Base-by-base conservation (phyloP, 768 basidiomycete genomes). In the Tulasnella sp. region DNA sequence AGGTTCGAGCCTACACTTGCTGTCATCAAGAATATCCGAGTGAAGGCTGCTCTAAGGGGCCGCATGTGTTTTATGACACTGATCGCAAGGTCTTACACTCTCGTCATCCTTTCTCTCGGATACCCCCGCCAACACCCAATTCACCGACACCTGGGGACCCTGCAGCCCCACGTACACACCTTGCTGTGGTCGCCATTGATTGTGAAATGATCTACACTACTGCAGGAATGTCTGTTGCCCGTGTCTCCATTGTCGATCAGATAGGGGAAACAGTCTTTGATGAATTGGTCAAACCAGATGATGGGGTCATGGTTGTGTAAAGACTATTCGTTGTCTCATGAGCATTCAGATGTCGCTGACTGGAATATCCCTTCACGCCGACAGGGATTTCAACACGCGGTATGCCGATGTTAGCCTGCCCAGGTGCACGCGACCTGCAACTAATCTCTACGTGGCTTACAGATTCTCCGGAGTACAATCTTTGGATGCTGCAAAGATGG, bases 141-240 rank as follows among this genome's bases (percentile, higher is more conserved):
- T 17, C 30, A 17, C 26, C 29, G 4, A 38, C 58, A 10, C 17
- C 34, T 23, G 24, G 23, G 3, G 26, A 26, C 8, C 19, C 21
- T 21, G 43, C 29, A 42, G 60, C 52, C 7, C 23, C 52, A n/a
- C 3, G 74, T 53, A 70, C 73, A 1, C 74, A 78, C 1, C 72
- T 90, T 47, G 88, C 93, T 59, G 80, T 97, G 3, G 88, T 84
- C 4, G 90, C 90, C 0, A 75, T 98, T 51, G 96, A 99, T 70
- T 98, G 96, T 68, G 96, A 99, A 72, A 92, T 98, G 88, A 77
- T 97, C 8, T 92, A 94, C 73, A 88, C 91, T 0, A 97, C 94
- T 0, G 88, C 87, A 3, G 96, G 96, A 0, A 82, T 91, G 78
- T 83, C 86, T 21, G 82, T 96, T 3, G 95, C 92, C 2, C 80